These are phyloP conservation scores for Durotheca rogersii DNA, from an alignment of 495 filamentous ascomycete species.

Conservation along the genomic window DNA sequence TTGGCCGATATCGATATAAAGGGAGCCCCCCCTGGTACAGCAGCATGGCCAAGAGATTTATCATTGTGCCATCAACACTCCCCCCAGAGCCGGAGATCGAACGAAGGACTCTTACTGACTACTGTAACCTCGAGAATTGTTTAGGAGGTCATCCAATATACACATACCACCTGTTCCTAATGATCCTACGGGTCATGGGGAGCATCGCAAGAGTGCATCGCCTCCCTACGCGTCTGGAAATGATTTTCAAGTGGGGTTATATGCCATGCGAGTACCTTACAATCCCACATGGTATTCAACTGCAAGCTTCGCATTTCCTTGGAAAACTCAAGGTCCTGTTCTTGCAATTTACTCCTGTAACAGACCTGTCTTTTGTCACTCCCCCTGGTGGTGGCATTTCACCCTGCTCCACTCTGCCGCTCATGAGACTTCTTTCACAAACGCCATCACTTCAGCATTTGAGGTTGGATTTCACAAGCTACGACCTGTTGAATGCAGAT, in stretches of 20 bases:
- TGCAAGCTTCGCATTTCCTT: slow-evolving; percentile 33
- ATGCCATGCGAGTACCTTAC: slow-evolving; percentile 36
- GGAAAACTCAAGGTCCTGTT: slow-evolving; percentile 40
- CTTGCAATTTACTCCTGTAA: slow-evolving; percentile 30
- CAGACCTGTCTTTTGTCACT: not conserved
- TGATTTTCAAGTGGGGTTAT: slow-evolving; percentile 33
- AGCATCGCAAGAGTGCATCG: slow-evolving; percentile 17
- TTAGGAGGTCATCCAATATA: slow-evolving; percentile 3
- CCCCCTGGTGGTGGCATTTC: not conserved
- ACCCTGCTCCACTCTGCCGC: slow-evolving; percentile 6
- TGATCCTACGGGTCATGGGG: slow-evolving; percentile 37
- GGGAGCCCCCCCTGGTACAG: slow-evolving; percentile 21
- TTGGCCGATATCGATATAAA: slow-evolving; percentile 26
- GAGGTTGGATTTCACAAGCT: slow-evolving; percentile 38
- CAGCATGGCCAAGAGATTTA: slow-evolving; percentile 42
- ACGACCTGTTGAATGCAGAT: too few relatives aligned
- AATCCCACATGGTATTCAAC: slow-evolving; percentile 36
- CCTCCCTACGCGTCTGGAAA: slow-evolving; percentile 39
- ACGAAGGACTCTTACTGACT: too few relatives aligned
- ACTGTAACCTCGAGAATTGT: not conserved
- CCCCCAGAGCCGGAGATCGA: slow-evolving; percentile 5
- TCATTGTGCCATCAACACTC: too few relatives aligned
- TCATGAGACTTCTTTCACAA: slow-evolving; percentile 31
- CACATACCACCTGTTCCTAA: slow-evolving; percentile 25
- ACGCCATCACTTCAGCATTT: slow-evolving; percentile 33